Percentiles rank a stretch among this genome's conserved stretches.
phyloP scores from a whole-genome alignment of 805 yeast genomes.

The Pichia nanzhaoensis region DNA sequence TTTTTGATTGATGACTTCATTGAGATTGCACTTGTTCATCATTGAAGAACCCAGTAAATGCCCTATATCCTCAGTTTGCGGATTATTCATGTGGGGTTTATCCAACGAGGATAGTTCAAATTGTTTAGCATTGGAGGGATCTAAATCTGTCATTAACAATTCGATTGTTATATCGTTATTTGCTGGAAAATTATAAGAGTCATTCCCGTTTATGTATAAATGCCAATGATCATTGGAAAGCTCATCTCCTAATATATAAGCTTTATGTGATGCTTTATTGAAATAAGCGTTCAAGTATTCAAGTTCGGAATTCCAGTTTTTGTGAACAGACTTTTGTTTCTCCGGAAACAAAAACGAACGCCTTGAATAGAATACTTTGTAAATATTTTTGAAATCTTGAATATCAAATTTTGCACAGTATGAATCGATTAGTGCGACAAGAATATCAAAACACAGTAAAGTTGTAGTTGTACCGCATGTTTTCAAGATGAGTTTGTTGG shows the following conservation, averaged over 20 bases:
- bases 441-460: constrained; percentile 60
- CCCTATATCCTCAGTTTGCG: constrained; percentile 49
- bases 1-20: constrained; percentile 34
- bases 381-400: constrained; percentile 28
- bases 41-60: constrained; percentile 70
- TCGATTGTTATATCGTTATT: constrained; percentile 62
- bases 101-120: constrained; percentile 37
- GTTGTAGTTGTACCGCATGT: constrained; percentile 97
- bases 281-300: constrained; percentile 60
- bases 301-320: constrained; percentile 80
- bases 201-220: constrained; percentile 58
- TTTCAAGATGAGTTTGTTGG: constrained; percentile 77
- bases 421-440: constrained; percentile 45
- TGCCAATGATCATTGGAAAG: constrained; percentile 86
- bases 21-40: constrained; percentile 56
- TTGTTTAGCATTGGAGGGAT: constrained; percentile 45
- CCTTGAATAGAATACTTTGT: constrained; percentile 80
- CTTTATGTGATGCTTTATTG: constrained; percentile 47
- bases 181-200: neutral
- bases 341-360: constrained; percentile 91
- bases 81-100: constrained; percentile 24
- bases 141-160: constrained; percentile 82
- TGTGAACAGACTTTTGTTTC: constrained; percentile 73
- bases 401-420: constrained; percentile 35
- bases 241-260: constrained; percentile 71